These are phyloP conservation scores for Alternaria arborescens DNA, from an alignment of 2,329 filamentous ascomycete species.

Conservation along the genomic window DNA sequence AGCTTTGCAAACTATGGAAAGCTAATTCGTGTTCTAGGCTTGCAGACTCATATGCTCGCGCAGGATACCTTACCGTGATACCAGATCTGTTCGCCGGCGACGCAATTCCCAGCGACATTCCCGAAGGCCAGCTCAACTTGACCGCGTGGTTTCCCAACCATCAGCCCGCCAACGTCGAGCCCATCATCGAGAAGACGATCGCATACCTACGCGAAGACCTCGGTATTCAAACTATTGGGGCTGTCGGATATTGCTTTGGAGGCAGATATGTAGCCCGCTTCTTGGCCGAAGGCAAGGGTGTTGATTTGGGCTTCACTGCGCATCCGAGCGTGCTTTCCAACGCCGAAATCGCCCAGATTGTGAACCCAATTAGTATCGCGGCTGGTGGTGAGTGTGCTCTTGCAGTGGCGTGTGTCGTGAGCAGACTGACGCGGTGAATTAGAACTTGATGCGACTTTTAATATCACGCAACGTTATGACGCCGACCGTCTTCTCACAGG, in stretches of 20 bases:
- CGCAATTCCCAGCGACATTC: conserved; percentile 39
- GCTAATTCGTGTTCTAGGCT: conserved; percentile 12
- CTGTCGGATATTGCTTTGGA: conserved; percentile 77
- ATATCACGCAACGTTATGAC: neutral
- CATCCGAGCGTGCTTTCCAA: conserved; percentile 75
- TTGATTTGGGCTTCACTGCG: conserved; percentile 73
- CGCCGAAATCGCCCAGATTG: conserved; percentile 71
- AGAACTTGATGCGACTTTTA: neutral
- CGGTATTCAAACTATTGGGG: conserved; percentile 64
- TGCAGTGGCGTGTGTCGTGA: too few relatives aligned
- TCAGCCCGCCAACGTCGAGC: conserved; percentile 54
- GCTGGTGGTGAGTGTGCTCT: conserved; percentile 50
- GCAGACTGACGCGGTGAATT: neutral
- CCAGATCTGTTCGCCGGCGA: conserved; percentile 50
- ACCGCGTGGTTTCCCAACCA: conserved; percentile 58
- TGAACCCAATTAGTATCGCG: conserved; percentile 72
- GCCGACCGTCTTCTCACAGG: conserved; percentile 39
- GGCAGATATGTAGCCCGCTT: conserved; percentile 77
- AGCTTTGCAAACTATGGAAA: neutral
- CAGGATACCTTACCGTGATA: conserved; percentile 46
- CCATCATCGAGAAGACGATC: conserved; percentile 61
- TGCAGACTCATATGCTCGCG: conserved; percentile 45
- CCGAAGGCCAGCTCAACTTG: conserved; percentile 73
- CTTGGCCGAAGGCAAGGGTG: conserved; percentile 58
- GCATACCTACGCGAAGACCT: conserved; percentile 67